Evolutionary conservation across 345 rosid genomes (phyloP).

Genomic region (Barbarea vulgaris): DNA sequence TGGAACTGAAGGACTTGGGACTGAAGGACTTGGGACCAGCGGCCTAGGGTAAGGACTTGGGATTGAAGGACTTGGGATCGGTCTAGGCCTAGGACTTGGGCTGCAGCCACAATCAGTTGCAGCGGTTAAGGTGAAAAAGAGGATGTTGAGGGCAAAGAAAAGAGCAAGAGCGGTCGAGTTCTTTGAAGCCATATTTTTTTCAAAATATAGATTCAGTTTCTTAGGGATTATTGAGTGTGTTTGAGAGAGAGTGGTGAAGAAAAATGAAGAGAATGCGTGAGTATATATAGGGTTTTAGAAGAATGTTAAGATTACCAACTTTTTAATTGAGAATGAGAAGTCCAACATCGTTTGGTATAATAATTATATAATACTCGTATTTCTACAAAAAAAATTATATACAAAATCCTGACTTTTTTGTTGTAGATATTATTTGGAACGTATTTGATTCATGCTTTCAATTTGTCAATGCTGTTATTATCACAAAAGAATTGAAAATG

Average conservation of each 20-base stretch:
- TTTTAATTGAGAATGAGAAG: not conserved
- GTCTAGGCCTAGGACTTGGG: conserved; percentile 15
- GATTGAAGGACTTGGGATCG: not conserved
- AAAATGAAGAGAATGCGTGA: not conserved
- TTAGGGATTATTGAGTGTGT: not conserved
- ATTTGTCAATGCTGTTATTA: conserved; percentile 13
- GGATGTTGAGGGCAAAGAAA: conserved; percentile 28
- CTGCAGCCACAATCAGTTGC: conserved; percentile 18
- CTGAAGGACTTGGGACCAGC: too few species aligned
- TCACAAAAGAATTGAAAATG: not conserved
- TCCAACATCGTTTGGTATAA: not conserved
- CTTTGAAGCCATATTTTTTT: conserved; percentile 20
- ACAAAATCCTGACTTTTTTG: not conserved
- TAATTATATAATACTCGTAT: not conserved
- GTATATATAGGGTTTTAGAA: conserved; percentile 15
- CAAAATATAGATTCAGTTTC: too few species aligned
- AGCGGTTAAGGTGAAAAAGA: conserved; percentile 21
- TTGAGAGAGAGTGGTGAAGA: not conserved
- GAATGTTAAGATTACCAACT: not conserved
- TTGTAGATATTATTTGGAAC: not conserved
- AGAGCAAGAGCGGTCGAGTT: conserved; percentile 18
- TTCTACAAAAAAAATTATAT: too few species aligned
- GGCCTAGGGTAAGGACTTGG: not conserved
- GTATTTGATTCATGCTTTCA: not conserved
- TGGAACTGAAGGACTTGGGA: too few species aligned